Percentiles rank a stretch among this genome's conserved stretches.
Conservation (phyloP, 805 yeast genomes). For the Metschnikowia anglica region DNA sequence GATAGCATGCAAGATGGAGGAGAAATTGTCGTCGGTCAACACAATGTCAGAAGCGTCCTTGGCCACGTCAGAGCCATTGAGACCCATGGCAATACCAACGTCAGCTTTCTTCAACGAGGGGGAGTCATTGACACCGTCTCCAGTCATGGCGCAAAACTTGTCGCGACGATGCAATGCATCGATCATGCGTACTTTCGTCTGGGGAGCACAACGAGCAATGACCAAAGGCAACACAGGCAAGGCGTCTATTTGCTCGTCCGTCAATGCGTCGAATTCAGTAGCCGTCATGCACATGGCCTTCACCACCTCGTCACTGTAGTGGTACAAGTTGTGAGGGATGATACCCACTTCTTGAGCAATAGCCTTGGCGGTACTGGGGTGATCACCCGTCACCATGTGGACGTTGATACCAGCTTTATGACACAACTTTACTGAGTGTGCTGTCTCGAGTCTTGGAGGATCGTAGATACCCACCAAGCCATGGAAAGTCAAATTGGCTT, state of each 20-base stretch:
- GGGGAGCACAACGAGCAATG: conserved; percentile 81
- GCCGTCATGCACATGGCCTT: conserved; percentile 76
- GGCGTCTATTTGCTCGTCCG: conserved; percentile 59
- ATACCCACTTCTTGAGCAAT: conserved; percentile 26
- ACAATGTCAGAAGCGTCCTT: conserved; percentile 31
- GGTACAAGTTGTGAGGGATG: conserved; percentile 46
- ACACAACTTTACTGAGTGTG: conserved; percentile 21
- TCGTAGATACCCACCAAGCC: conserved; percentile 25
- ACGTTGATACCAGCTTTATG: conserved; percentile 24
- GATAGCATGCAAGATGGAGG: conserved; percentile 29
- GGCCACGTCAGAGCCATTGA: conserved; percentile 31
- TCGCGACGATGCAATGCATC: conserved; percentile 57
- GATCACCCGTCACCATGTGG: conserved; percentile 25
- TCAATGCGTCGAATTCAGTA: conserved; percentile 60
- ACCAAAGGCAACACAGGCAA: conserved; percentile 70
- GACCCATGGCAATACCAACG: conserved; percentile 33
- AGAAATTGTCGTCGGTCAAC: conserved; percentile 29
- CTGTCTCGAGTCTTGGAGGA: conserved; percentile 23
- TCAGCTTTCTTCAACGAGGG: conserved; percentile 30
- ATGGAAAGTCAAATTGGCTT: conserved; percentile 20
- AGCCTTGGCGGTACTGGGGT: conserved; percentile 24
- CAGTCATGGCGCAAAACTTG: conserved; percentile 71
- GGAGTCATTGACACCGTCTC: conserved; percentile 39
- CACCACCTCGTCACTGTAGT: conserved; percentile 56
- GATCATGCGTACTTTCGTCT: conserved; percentile 77